Evolutionary conservation across 805 yeast species (phyloP).

Genomic region (Sugiyamaella mastotermitis): DNA sequence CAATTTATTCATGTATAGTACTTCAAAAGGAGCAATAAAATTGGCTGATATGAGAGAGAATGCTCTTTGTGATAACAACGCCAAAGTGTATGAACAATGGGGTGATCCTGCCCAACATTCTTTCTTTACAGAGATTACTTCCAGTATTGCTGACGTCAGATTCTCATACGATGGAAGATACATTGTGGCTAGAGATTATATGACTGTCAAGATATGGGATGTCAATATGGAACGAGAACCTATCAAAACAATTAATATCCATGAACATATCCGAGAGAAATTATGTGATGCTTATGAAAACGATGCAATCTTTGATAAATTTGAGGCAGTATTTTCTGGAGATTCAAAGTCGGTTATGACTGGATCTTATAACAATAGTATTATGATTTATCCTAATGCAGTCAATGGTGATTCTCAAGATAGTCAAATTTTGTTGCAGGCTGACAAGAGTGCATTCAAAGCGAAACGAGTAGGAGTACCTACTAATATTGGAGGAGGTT

Average conservation of each 20-base stretch:
- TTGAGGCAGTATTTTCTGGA: constrained; percentile 92
- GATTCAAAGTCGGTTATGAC: constrained; percentile 91
- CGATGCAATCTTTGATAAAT: constrained; percentile 97
- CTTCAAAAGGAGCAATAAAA: constrained; percentile 92
- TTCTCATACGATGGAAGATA: constrained; percentile 89
- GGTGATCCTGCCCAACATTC: constrained; percentile 89
- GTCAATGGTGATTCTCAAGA: constrained; percentile 32
- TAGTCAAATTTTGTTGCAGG: constrained; percentile 79
- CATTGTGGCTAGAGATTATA: constrained; percentile 93
- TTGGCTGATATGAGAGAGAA: constrained; percentile 94
- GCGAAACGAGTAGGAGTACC: constrained; percentile 55
- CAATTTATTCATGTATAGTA: constrained; percentile 90
- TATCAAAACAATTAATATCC: constrained; percentile 87
- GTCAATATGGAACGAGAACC: constrained; percentile 95
- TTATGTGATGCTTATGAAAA: constrained; percentile 97
- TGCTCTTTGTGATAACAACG: constrained; percentile 86
- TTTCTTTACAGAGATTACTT: constrained; percentile 94
- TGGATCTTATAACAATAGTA: constrained; percentile 94
- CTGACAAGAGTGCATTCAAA: constrained; percentile 96
- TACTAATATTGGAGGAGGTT: constrained; percentile 33
- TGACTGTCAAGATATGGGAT: constrained; percentile 98
- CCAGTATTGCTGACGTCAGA: constrained; percentile 88
- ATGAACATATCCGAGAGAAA: constrained; percentile 87
- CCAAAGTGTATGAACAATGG: constrained; percentile 80
- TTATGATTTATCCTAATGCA: constrained; percentile 92